Evolutionary conservation across 768 basidiomycete genomes (phyloP).

Genomic region (Pleurotus sapidus): DNA sequence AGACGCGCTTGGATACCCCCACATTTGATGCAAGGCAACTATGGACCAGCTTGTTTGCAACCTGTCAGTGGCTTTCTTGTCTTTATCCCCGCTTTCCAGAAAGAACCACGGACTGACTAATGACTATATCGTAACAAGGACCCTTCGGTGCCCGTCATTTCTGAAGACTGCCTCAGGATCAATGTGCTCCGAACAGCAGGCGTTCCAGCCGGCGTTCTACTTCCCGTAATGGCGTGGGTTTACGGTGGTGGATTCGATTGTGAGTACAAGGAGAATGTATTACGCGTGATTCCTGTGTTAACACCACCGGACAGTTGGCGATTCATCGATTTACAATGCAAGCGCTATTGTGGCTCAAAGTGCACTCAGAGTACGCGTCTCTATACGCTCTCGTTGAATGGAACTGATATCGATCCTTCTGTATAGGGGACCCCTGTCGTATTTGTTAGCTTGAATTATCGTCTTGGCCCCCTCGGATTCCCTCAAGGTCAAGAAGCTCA

Average conservation of each 20-base stretch:
- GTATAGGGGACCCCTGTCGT: conserved; percentile 36
- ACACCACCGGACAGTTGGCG: conserved; percentile 5
- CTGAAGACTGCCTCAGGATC: conserved; percentile 47
- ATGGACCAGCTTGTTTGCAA: conserved; percentile 23
- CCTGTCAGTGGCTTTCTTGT: conserved; percentile 2
- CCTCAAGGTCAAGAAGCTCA: conserved; percentile 38
- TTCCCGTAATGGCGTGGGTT: conserved; percentile 46
- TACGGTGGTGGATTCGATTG: conserved; percentile 18
- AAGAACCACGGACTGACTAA: too few relatives aligned
- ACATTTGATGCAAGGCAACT: conserved; percentile 23
- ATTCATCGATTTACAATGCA: conserved; percentile 25
- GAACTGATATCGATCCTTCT: neutral
- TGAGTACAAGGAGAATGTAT: neutral
- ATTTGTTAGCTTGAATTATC: conserved; percentile 46
- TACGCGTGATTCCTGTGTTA: neutral
- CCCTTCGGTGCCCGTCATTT: conserved; percentile 14
- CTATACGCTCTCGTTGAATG: neutral
- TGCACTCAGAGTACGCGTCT: conserved; percentile 15
- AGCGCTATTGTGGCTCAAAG: conserved; percentile 23
- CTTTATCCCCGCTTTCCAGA: too few relatives aligned
- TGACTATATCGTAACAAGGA: neutral
- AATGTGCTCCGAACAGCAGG: conserved; percentile 37
- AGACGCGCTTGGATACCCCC: conserved; percentile 22
- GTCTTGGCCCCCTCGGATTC: conserved; percentile 44
- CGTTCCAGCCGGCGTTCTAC: conserved; percentile 9